Conservation (phyloP, 2,329 filamentous ascomycete species). For the Fusarium nurragi region DNA sequence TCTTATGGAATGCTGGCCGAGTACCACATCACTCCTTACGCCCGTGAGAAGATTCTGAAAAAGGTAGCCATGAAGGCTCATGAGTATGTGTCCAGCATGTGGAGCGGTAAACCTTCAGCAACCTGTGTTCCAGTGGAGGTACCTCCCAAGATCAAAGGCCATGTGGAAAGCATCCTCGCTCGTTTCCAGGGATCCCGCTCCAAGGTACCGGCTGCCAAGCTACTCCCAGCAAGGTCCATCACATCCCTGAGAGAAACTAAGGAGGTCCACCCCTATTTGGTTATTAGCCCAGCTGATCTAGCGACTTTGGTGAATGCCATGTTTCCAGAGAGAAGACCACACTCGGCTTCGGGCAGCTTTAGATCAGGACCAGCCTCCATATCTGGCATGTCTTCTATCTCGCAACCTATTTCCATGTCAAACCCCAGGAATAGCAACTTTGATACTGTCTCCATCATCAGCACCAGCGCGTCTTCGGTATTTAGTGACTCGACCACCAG, state of each 20-base stretch:
- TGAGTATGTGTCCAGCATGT: slow-evolving; percentile 81
- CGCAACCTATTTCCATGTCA: slow-evolving; percentile 71
- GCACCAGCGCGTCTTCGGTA: slow-evolving; percentile 76
- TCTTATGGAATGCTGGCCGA: slow-evolving; percentile 81
- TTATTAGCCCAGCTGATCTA: slow-evolving; percentile 81
- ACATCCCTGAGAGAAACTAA: slow-evolving; percentile 78
- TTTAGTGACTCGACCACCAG: slow-evolving; percentile 76
- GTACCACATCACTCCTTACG: slow-evolving; percentile 91
- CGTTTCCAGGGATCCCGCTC: slow-evolving; percentile 67
- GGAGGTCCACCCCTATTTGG: slow-evolving; percentile 81
- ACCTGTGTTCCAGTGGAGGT: slow-evolving; percentile 59
- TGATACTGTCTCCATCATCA: slow-evolving; percentile 76
- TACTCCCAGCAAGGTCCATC: slow-evolving; percentile 76
- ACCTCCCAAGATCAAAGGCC: slow-evolving; percentile 69
- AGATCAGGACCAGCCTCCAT: slow-evolving; percentile 73
- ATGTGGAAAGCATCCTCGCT: slow-evolving; percentile 76
- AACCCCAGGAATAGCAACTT: slow-evolving; percentile 64
- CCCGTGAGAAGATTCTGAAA: slow-evolving; percentile 81
- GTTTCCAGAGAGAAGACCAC: slow-evolving; percentile 77
- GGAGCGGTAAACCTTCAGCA: slow-evolving; percentile 71
- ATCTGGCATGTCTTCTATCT: slow-evolving; percentile 74
- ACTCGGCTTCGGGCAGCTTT: slow-evolving; percentile 69
- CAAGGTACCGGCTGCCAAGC: slow-evolving; percentile 62
- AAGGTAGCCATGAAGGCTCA: slow-evolving; percentile 84
- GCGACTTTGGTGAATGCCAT: slow-evolving; percentile 83